Evolutionary conservation across 208 protist species (phyloP).

Genomic region (Trypanosomatidae sp.): DNA sequence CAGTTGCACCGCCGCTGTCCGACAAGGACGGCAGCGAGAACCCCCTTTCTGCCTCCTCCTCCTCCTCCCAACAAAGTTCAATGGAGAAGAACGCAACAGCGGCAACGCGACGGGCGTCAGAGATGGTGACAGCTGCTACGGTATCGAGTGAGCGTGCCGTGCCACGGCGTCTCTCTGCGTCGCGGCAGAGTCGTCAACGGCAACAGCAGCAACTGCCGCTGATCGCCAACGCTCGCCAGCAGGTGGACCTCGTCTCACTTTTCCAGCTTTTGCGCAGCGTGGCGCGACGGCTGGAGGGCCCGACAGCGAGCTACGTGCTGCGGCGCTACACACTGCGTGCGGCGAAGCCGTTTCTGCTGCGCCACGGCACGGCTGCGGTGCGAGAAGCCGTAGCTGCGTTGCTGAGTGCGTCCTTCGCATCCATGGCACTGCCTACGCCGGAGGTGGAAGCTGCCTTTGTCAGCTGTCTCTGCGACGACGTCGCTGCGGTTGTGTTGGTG

Average conservation of each 20-base stretch:
- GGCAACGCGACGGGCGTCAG: conserved; percentile 3
- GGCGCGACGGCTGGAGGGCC: conserved; percentile 26
- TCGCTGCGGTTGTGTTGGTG: neutral
- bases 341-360: conserved; percentile 38
- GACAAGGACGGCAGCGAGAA: neutral
- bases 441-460: too few relatives aligned
- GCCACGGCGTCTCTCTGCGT: neutral
- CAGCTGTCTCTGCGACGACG: too few relatives aligned
- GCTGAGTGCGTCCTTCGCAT: conserved; percentile 25
- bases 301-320: conserved; percentile 33
- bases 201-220: too few relatives aligned
- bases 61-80: conserved; percentile 17
- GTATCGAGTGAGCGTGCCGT: neutral
- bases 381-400: conserved; percentile 68
- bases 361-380: conserved; percentile 44
- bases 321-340: conserved; percentile 50
- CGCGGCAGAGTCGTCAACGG: too few relatives aligned
- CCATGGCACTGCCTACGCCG: too few relatives aligned
- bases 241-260: conserved; percentile 42
- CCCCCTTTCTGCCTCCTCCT: neutral
- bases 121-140: neutral
- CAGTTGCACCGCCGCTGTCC: too few relatives aligned
- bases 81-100: conserved; percentile 22
- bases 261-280: conserved; percentile 56
- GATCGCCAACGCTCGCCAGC: conserved; percentile 34